phyloP scores from a whole-genome alignment of 2,329 filamentous ascomycete genomes.

The Penicillium sp. region DNA sequence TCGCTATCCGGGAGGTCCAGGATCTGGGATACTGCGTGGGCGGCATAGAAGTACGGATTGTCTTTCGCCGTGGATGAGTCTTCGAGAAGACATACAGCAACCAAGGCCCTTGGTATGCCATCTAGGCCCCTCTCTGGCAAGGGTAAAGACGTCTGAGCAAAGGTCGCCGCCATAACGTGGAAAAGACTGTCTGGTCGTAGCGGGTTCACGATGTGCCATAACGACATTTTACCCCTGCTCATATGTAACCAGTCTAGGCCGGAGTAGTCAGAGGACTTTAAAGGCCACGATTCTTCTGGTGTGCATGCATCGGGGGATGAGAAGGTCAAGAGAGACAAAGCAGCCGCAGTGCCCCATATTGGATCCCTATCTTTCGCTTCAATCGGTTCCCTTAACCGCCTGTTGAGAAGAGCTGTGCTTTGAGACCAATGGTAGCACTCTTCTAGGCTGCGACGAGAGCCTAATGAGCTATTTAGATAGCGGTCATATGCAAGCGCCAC shows the following conservation, averaged over 20 bases:
- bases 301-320: slow-evolving; percentile 37
- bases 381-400: slow-evolving; percentile 34
- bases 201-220: slow-evolving; percentile 52
- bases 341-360: slow-evolving; percentile 47
- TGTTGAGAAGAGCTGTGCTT: slow-evolving; percentile 41
- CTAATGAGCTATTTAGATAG: slow-evolving; percentile 17
- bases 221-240: slow-evolving; percentile 51
- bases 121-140: slow-evolving; percentile 24
- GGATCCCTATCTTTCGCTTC: slow-evolving; percentile 39
- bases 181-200: slow-evolving; percentile 48
- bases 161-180: slow-evolving; percentile 27
- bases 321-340: slow-evolving; percentile 41
- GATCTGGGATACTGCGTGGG: slow-evolving; percentile 35
- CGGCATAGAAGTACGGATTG: slow-evolving; percentile 40
- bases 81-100: slow-evolving; percentile 21
- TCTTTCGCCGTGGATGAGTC: slow-evolving; percentile 31
- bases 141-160: slow-evolving; percentile 35
- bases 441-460: slow-evolving; percentile 27
- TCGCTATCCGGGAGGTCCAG: slow-evolving; percentile 26
- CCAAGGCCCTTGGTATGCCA: slow-evolving; percentile 20
- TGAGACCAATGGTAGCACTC: slow-evolving; percentile 46
- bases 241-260: slow-evolving; percentile 58
- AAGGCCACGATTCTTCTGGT: slow-evolving; percentile 52
- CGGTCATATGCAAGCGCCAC: slow-evolving; percentile 40
- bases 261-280: slow-evolving; percentile 39